phyloP scores from a whole-genome alignment of 2,329 filamentous ascomycete genomes.

The Ophiocordyceps sinensis region DNA sequence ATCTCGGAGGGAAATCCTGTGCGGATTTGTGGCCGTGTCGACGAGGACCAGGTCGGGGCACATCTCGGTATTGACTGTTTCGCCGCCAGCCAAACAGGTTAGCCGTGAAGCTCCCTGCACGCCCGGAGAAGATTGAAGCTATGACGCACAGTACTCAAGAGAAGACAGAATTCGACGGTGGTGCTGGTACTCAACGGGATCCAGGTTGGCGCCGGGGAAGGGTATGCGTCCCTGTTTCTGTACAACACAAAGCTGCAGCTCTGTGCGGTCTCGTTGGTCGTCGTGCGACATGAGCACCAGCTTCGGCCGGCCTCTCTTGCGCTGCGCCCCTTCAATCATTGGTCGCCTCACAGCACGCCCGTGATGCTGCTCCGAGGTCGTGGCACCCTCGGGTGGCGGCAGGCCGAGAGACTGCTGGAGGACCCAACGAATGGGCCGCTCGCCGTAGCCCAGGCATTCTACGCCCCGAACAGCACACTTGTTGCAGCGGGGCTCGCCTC shows the following conservation, averaged over 20 bases:
- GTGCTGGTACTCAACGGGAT: slow-evolving; percentile 3
- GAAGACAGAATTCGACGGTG: neutral
- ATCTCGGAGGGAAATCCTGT: neutral
- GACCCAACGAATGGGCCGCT: slow-evolving; percentile 5
- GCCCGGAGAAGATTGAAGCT: too few relatives aligned
- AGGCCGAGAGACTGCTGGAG: neutral
- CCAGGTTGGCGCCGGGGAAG: neutral
- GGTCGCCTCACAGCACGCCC: neutral
- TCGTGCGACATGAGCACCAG: slow-evolving; percentile 4
- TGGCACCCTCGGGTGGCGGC: too few relatives aligned
- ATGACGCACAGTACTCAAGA: too few relatives aligned
- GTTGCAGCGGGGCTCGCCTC: slow-evolving; percentile 3
- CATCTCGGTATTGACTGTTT: slow-evolving; percentile 1
- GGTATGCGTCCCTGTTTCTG: too few relatives aligned
- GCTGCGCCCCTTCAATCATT: neutral
- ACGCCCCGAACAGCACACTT: slow-evolving; percentile 5
- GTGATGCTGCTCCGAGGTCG: too few relatives aligned
- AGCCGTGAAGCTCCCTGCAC: too few relatives aligned
- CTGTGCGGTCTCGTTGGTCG: too few relatives aligned
- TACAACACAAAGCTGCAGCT: too few relatives aligned
- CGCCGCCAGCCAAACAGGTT: too few relatives aligned
- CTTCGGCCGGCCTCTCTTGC: slow-evolving; percentile 4
- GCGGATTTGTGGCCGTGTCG: slow-evolving; percentile 4
- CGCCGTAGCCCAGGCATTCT: slow-evolving; percentile 6
- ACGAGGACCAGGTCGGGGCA: slow-evolving; percentile 4